Conservation (phyloP, 2,329 filamentous ascomycete genomes). For the Botrytis pseudocinerea region DNA sequence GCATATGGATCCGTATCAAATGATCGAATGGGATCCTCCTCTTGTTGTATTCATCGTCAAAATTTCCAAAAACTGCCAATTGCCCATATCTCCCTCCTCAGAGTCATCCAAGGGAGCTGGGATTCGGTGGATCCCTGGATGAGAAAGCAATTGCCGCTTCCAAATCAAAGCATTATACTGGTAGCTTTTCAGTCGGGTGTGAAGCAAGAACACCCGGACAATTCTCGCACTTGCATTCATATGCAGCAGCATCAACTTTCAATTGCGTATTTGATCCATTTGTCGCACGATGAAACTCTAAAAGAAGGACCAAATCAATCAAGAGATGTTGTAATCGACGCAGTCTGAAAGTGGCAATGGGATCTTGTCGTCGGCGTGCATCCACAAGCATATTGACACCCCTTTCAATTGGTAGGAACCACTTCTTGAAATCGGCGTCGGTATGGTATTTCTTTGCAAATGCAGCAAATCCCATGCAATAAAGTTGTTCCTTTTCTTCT, state of each 20-base stretch:
- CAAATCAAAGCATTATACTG: constrained; percentile 23
- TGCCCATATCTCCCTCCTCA: background rate
- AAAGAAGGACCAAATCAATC: constrained; percentile 31
- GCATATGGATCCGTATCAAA: background rate
- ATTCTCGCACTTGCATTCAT: constrained; percentile 29
- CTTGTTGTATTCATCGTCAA: background rate
- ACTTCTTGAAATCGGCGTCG: constrained; percentile 28
- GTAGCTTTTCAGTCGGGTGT: constrained; percentile 23
- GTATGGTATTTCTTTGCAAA: constrained; percentile 29
- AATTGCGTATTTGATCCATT: constrained; percentile 14
- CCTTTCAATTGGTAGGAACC: constrained; percentile 30
- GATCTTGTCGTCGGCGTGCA: constrained; percentile 21
- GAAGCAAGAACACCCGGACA: constrained; percentile 26
- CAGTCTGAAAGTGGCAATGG: constrained; percentile 28
- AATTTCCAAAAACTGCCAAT: background rate
- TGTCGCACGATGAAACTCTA: constrained; percentile 26
- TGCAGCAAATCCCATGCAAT: constrained; percentile 34
- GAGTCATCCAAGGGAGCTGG: background rate
- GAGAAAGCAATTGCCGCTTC: no score
- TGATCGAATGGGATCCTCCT: background rate
- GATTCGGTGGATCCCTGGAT: no score
- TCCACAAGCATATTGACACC: constrained; percentile 27
- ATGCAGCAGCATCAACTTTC: constrained; percentile 30
- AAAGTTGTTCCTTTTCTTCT: constrained; percentile 30
- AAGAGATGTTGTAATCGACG: constrained; percentile 32